Evolutionary conservation across 176 grass and related monocot genomes (phyloP).

Genomic region (Echinochloa phyllopogon): DNA sequence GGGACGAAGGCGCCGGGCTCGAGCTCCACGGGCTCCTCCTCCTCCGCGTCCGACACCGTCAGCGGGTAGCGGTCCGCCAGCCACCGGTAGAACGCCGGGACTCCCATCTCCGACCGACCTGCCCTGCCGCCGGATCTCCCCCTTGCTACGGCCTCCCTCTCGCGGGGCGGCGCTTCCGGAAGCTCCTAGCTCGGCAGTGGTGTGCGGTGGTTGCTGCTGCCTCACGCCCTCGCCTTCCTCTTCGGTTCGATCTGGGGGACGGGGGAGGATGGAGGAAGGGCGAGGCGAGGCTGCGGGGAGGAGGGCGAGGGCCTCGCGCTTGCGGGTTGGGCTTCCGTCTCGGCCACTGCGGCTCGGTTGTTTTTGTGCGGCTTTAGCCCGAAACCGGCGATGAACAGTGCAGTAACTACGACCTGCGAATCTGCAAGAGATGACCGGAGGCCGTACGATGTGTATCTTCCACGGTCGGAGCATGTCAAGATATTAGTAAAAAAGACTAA

Average conservation of each 20-base stretch:
- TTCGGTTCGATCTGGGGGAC: constrained; percentile 50
- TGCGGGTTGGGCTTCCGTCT: constrained; percentile 14
- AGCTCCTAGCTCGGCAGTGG: constrained; percentile 36
- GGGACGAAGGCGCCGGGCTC: constrained; percentile 71
- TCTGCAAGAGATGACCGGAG: background rate
- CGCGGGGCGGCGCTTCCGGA: constrained; percentile 40
- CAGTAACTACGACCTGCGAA: background rate
- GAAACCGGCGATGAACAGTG: background rate
- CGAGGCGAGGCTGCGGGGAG: background rate
- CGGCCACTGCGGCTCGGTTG: background rate
- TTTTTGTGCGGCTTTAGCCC: constrained; percentile 5
- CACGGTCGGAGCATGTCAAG: no score
- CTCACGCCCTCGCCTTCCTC: background rate
- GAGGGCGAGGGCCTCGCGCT: background rate
- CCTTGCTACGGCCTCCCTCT: constrained; percentile 23
- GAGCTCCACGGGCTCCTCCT: constrained; percentile 77
- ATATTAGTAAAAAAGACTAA: no score
- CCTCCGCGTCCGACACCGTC: constrained; percentile 74
- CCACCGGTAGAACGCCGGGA: constrained; percentile 97
- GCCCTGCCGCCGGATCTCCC: constrained; percentile 29
- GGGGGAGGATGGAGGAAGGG: background rate
- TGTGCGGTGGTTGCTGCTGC: constrained; percentile 2
- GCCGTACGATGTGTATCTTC: constrained; percentile 33
- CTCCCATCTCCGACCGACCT: constrained; percentile 69
- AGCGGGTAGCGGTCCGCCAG: constrained; percentile 84